These are phyloP conservation scores for Taphrina communis DNA, from an alignment of 1,139 yeast genomes.

Conservation along the genomic window DNA sequence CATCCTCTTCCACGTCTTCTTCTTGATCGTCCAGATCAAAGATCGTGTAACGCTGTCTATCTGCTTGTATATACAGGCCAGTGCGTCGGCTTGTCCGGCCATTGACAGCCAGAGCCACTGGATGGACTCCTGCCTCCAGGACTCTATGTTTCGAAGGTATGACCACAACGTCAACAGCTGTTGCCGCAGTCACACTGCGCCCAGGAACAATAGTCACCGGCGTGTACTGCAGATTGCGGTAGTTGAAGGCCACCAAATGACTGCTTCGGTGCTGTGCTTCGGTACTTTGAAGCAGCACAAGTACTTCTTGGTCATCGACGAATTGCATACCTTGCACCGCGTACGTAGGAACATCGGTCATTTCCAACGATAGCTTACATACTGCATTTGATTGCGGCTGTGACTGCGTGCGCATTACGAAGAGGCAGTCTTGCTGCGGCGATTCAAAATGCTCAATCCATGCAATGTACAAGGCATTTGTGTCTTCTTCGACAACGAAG, in stretches of 20 bases:
- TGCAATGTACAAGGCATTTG: constrained; percentile 2
- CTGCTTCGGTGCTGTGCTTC: neutral
- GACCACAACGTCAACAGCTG: neutral
- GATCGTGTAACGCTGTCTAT: constrained; percentile 45
- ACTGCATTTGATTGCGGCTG: neutral
- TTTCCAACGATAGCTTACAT: neutral
- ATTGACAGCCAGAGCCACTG: constrained; percentile 45
- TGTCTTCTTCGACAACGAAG: neutral
- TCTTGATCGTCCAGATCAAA: constrained; percentile 47
- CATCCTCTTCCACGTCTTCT: constrained; percentile 41
- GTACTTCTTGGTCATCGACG: constrained; percentile 33
- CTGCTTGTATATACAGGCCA: constrained; percentile 46
- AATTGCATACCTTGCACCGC: constrained; percentile 15
- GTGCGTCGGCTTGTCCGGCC: constrained; percentile 46
- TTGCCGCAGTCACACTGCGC: no score
- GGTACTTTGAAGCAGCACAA: constrained; percentile 25
- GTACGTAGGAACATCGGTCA: neutral
- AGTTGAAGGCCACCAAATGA: constrained; percentile 1
- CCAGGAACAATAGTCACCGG: neutral
- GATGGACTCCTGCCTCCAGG: constrained; percentile 42
- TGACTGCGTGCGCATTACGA: neutral
- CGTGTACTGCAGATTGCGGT: neutral
- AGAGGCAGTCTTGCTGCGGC: constrained; percentile 3
- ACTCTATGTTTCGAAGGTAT: constrained; percentile 7
- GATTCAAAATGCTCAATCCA: neutral